Conservation (phyloP, 768 basidiomycete species). For the Pisolithus orientalis region DNA sequence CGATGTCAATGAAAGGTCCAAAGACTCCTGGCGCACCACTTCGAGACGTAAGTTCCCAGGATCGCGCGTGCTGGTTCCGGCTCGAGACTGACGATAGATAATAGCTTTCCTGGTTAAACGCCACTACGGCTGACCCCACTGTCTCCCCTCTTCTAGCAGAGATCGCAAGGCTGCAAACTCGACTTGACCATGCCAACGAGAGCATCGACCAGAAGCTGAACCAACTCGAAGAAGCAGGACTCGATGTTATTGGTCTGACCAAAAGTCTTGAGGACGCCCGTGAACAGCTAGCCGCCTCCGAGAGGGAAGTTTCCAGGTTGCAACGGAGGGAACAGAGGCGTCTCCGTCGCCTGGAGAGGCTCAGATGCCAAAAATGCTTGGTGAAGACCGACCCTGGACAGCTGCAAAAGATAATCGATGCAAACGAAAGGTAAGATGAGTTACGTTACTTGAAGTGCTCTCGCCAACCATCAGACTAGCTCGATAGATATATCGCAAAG, state of each 20-base stretch:
- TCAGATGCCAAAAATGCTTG: conserved; percentile 65
- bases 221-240: conserved; percentile 73
- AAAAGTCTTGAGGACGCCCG: conserved; percentile 70
- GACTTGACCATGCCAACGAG: conserved; percentile 75
- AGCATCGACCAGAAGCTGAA: conserved; percentile 87
- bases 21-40: conserved; percentile 76
- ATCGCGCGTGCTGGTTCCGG: background rate
- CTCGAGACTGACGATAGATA: conserved; percentile 7
- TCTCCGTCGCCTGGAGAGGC: conserved; percentile 49
- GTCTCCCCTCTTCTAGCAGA: conserved; percentile 62
- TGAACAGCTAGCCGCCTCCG: conserved; percentile 44
- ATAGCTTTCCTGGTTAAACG: conserved; percentile 72
- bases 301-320: conserved; percentile 64
- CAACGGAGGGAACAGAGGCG: conserved; percentile 67
- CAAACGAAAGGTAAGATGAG: conserved; percentile 55
- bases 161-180: conserved; percentile 64
- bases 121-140: conserved; percentile 48
- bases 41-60: conserved; percentile 51
- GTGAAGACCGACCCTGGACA: conserved; percentile 51
- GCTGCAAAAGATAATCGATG: conserved; percentile 33
- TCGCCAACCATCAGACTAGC: conserved; percentile 29
- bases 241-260: conserved; percentile 66
- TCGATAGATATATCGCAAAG: conserved; percentile 46
- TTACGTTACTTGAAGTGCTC: background rate
- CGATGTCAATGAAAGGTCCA: conserved; percentile 62